These are phyloP conservation scores for Pyrus pyrifolia DNA, from an alignment of 306 rosid species.

Conservation along the genomic window DNA sequence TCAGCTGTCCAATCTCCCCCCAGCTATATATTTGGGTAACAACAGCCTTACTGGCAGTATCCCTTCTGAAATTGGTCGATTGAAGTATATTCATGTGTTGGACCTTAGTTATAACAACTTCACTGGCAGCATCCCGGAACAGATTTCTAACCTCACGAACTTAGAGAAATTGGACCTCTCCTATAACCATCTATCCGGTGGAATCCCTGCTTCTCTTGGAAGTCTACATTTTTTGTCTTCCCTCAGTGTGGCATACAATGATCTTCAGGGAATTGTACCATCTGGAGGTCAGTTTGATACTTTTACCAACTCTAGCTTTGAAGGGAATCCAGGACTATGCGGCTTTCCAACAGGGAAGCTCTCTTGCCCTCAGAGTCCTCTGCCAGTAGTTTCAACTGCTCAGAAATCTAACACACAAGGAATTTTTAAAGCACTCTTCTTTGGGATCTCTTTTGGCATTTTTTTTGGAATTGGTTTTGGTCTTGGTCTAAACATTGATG, in stretches of 20 bases:
- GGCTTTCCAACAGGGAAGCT: slow-evolving; percentile 28
- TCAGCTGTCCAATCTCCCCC: slow-evolving; percentile 73
- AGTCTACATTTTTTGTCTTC: slow-evolving; percentile 66
- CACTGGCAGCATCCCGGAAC: slow-evolving; percentile 64
- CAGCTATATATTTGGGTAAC: slow-evolving; percentile 51
- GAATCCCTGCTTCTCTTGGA: slow-evolving; percentile 63
- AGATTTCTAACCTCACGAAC: slow-evolving; percentile 54
- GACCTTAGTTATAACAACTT: slow-evolving; percentile 57
- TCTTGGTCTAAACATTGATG: no score
- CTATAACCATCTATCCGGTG: slow-evolving; percentile 57
- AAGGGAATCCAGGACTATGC: slow-evolving; percentile 59
- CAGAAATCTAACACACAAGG: slow-evolving; percentile 23
- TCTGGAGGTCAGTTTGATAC: slow-evolving; percentile 76
- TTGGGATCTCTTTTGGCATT: slow-evolving; percentile 38
- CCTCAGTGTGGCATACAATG: slow-evolving; percentile 67
- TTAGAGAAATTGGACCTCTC: slow-evolving; percentile 80
- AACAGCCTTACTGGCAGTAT: slow-evolving; percentile 60
- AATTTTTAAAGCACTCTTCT: slow-evolving; percentile 37
- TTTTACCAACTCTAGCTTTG: slow-evolving; percentile 57
- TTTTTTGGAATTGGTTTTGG: no score
- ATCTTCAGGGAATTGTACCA: slow-evolving; percentile 73
- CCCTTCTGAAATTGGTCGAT: slow-evolving; percentile 56
- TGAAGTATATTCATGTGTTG: slow-evolving; percentile 54
- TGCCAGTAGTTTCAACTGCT: slow-evolving; percentile 4
- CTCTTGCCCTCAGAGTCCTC: slow-evolving; percentile 31